Percentiles rank a stretch among this genome's conserved stretches.
Evolutionary conservation across 805 yeast species (phyloP).

Genomic region (Wickerhamomyces strasburgensis): DNA sequence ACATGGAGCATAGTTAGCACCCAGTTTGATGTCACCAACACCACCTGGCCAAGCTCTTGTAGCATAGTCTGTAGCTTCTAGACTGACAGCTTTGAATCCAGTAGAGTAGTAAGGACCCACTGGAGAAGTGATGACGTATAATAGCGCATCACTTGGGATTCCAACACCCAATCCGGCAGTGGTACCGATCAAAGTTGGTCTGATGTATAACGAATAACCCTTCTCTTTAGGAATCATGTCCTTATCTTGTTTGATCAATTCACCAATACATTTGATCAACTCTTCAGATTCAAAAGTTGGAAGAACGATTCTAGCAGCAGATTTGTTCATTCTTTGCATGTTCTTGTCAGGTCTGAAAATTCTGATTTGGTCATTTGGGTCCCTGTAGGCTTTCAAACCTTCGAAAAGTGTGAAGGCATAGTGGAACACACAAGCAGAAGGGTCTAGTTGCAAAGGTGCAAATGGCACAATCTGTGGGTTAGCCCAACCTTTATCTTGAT

Average conservation of each 20-base stretch:
- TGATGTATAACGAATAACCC: slow-evolving; percentile 87
- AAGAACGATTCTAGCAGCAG: slow-evolving; percentile 84
- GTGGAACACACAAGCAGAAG: slow-evolving; percentile 87
- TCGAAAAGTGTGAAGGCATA: slow-evolving; percentile 94
- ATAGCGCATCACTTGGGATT: slow-evolving; percentile 72
- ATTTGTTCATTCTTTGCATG: slow-evolving; percentile 84
- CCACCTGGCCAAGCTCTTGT: slow-evolving; percentile 99
- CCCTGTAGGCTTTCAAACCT: slow-evolving; percentile 89
- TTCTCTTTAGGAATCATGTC: slow-evolving; percentile 76
- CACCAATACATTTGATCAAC: slow-evolving; percentile 67
- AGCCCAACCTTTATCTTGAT: slow-evolving; percentile 72
- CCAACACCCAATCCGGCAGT: slow-evolving; percentile 84
- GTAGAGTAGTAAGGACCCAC: slow-evolving; percentile 96
- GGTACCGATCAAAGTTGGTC: slow-evolving; percentile 96
- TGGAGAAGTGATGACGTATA: slow-evolving; percentile 88
- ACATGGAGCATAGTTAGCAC: slow-evolving; percentile 98
- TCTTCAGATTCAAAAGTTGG: slow-evolving; percentile 82
- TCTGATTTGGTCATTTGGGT: slow-evolving; percentile 58
- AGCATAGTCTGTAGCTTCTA: slow-evolving; percentile 94
- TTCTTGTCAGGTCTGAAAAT: slow-evolving; percentile 90
- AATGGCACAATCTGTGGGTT: slow-evolving; percentile 87
- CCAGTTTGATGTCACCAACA: slow-evolving; percentile 91
- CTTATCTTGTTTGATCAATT: slow-evolving; percentile 69
- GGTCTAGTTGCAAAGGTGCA: slow-evolving; percentile 71
- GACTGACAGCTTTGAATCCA: slow-evolving; percentile 90